Evolutionary conservation across 139 green algal species (phyloP), one percentile per base, ranked within the genome.

Genomic region (Chlorella sp.): DNA sequence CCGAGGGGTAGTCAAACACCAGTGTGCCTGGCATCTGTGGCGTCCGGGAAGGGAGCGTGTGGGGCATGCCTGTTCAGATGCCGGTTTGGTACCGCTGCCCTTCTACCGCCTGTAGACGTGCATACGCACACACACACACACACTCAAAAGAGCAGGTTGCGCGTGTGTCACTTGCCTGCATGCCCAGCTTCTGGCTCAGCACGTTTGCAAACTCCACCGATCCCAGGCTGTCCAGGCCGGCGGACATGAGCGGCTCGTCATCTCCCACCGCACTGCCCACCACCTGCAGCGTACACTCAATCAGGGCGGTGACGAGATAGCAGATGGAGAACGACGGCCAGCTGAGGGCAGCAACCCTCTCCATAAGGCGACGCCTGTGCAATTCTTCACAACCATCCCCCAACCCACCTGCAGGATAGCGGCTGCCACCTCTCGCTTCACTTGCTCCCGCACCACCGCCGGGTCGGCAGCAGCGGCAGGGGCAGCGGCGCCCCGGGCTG

Each of bases 1-100:
- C 39, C 21, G 87, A 80, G 64, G 94, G 94, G 83, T 95, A 95
- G 88, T 97, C 94, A 84, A 96, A 95, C 25, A 92, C 79, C 5
- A 96, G 78, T 20, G 94, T 96, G 67, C 71, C 80, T 0, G 93
- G 92, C 74, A 96, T 86, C 20, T 88, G 69, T 36, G 20, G 30
- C 30, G 9, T 51, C 7, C 6, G 44, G 44, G 44, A 9, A n/a
- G n/a, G n/a, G n/a, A n/a, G n/a, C n/a, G n/a, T n/a, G n/a, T n/a
- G n/a, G n/a, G n/a, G n/a, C n/a, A n/a, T n/a, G n/a, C n/a, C n/a
- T n/a, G n/a, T n/a, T n/a, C n/a, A n/a, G n/a, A n/a, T n/a, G n/a
- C n/a, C n/a, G n/a, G n/a, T n/a, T n/a, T n/a, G n/a, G n/a, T n/a
- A n/a, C n/a, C n/a, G n/a, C n/a, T n/a, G n/a, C n/a, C n/a, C n/a